Conservation (phyloP, 2,329 filamentous ascomycete genomes). For the Penicillium sp. region DNA sequence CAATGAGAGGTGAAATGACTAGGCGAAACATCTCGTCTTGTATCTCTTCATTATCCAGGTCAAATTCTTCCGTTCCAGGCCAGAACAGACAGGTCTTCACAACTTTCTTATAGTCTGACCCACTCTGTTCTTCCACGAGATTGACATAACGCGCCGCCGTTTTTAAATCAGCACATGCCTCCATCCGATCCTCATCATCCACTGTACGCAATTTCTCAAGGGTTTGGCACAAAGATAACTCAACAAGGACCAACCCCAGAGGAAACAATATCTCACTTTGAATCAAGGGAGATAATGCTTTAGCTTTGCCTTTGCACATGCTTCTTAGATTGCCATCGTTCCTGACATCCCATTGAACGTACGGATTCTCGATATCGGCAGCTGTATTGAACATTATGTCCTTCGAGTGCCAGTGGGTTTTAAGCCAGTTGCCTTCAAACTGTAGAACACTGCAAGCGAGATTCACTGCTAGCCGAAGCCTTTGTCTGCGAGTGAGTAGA, state of each 20-base stretch:
- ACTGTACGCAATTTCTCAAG: conserved; percentile 11
- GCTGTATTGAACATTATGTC: conserved; percentile 19
- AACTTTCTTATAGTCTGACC: conserved; percentile 13
- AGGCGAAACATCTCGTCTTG: conserved; percentile 1
- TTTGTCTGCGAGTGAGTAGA: background rate
- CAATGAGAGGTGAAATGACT: conserved; percentile 4
- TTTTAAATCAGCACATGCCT: conserved; percentile 20
- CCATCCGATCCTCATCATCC: conserved; percentile 19
- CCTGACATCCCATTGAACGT: background rate
- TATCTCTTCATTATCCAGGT: conserved; percentile 8
- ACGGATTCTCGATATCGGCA: background rate
- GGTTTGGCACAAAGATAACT: conserved; percentile 25
- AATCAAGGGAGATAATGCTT: conserved; percentile 5
- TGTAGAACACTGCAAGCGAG: conserved; percentile 25
- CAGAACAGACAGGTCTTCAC: conserved; percentile 7
- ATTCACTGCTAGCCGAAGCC: conserved; percentile 15
- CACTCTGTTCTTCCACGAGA: conserved; percentile 8
- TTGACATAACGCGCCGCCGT: conserved; percentile 19
- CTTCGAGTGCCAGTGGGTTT: conserved; percentile 14
- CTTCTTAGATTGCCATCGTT: background rate
- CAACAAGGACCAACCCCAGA: conserved; percentile 14
- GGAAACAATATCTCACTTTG: conserved; percentile 20
- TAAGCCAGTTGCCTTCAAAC: conserved; percentile 28
- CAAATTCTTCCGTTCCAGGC: conserved; percentile 14
- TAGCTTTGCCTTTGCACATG: background rate